A percentile compares a stretch with the other conserved stretches of the same genome.
Evolutionary conservation across 495 filamentous ascomycete genomes (phyloP).

Genomic region (Podospora bellae-mahoneyi): DNA sequence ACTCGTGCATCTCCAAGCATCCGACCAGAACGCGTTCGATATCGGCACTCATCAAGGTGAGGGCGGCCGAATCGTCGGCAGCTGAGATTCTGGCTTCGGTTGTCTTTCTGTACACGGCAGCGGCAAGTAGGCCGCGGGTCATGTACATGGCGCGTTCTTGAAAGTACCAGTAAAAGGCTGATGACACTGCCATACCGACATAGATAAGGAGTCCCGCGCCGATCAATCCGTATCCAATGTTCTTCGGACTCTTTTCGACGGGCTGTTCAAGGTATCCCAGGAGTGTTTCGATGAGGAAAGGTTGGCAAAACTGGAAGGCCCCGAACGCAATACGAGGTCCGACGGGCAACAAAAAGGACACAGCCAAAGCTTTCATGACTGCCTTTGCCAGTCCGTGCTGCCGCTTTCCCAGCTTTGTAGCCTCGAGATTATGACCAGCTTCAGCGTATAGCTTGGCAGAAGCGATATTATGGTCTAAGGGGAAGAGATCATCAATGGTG

Average conservation of each 20-base stretch:
- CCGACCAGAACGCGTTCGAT: slow-evolving; percentile 37
- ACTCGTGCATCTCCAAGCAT: slow-evolving; percentile 32
- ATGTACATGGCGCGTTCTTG: slow-evolving; percentile 58
- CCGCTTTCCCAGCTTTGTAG: slow-evolving; percentile 9
- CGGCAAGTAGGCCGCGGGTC: slow-evolving; percentile 56
- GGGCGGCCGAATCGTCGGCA: slow-evolving; percentile 49
- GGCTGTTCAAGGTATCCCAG: slow-evolving; percentile 46
- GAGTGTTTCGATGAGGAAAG: slow-evolving; percentile 57
- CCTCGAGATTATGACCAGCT: slow-evolving; percentile 13
- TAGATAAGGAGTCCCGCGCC: slow-evolving; percentile 33
- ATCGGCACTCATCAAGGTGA: slow-evolving; percentile 62
- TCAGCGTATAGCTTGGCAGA: slow-evolving; percentile 18
- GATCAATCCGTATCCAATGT: slow-evolving; percentile 44
- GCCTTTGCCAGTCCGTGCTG: slow-evolving; percentile 23
- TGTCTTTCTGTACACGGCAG: slow-evolving; percentile 52
- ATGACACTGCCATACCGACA: slow-evolving; percentile 36
- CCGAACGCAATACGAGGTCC: slow-evolving; percentile 31
- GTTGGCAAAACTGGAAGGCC: slow-evolving; percentile 60
- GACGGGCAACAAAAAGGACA: slow-evolving; percentile 33
- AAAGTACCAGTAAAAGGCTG: slow-evolving; percentile 54
- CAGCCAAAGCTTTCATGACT: slow-evolving; percentile 21
- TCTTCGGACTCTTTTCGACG: slow-evolving; percentile 33
- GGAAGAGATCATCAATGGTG: slow-evolving; percentile 23
- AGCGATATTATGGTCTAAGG: slow-evolving; percentile 33
- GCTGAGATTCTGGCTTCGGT: slow-evolving; percentile 42